phyloP scores from a whole-genome alignment of 2,329 filamentous ascomycete genomes.

The Pseudogymnoascus verrucosus region DNA sequence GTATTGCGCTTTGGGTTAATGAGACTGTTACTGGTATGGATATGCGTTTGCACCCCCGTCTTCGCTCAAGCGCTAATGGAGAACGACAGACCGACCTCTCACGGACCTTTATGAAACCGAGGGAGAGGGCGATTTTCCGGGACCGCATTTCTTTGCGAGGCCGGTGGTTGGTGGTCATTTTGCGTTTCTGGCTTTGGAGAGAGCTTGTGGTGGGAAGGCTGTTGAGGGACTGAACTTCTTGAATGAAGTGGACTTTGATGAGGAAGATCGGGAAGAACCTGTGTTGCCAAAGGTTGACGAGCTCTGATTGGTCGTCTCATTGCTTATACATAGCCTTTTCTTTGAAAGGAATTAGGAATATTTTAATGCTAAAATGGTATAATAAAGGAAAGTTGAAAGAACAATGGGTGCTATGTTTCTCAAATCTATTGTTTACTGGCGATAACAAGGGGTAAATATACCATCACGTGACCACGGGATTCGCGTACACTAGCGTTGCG shows the following conservation, averaged over 20 bases:
- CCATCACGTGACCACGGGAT: conserved; percentile 3
- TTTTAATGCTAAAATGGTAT: background rate
- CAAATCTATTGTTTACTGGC: background rate
- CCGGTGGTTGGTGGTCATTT: conserved; percentile 84
- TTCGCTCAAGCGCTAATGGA: conserved; percentile 15
- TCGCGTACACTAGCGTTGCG: conserved; percentile 6
- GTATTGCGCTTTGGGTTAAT: conserved; percentile 74
- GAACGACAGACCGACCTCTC: conserved; percentile 54
- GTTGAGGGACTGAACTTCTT: conserved; percentile 47
- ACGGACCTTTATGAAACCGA: conserved; percentile 81
- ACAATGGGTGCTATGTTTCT: background rate
- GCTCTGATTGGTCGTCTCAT: background rate
- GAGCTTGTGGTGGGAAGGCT: conserved; percentile 66
- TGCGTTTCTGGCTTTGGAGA: conserved; percentile 72
- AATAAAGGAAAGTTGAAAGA: background rate
- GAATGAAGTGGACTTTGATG: conserved; percentile 26
- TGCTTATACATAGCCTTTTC: background rate
- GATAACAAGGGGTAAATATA: background rate
- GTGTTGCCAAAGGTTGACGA: background rate
- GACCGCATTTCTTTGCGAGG: conserved; percentile 67
- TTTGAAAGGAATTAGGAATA: background rate
- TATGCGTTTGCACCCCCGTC: background rate
- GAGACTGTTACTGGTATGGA: conserved; percentile 60
- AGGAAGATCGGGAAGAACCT: background rate
- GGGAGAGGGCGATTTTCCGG: conserved; percentile 65